These are phyloP conservation scores for Mycena indigotica DNA, from an alignment of 768 basidiomycete species.

Conservation along the genomic window DNA sequence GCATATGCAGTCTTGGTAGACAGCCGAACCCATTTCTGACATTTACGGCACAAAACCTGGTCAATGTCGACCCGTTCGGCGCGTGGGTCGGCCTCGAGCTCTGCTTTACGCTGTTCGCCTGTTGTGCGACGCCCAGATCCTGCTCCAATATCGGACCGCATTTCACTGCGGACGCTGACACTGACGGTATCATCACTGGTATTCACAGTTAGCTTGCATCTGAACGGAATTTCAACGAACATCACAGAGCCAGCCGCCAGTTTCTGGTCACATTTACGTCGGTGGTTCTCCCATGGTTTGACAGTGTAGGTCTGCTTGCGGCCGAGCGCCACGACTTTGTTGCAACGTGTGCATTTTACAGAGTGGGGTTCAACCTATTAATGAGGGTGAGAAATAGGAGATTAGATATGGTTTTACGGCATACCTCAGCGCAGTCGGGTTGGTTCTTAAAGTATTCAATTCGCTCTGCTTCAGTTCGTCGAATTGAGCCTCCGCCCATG, in stretches of 20 bases:
- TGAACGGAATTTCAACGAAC: slow-evolving; percentile 15
- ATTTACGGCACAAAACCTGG: slow-evolving; percentile 59
- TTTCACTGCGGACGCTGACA: slow-evolving; percentile 15
- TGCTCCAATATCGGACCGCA: slow-evolving; percentile 10
- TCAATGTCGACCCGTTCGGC: slow-evolving; percentile 52
- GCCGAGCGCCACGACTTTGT: slow-evolving; percentile 58
- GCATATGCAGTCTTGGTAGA: slow-evolving; percentile 44
- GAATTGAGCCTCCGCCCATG: slow-evolving; percentile 43
- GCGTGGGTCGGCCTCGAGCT: slow-evolving; percentile 56
- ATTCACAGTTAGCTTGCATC: neutral
- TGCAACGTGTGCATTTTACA: slow-evolving; percentile 61
- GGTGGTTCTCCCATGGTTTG: slow-evolving; percentile 63
- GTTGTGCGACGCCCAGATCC: slow-evolving; percentile 26
- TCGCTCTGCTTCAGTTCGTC: slow-evolving; percentile 64
- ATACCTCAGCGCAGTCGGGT: slow-evolving; percentile 48
- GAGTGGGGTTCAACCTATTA: slow-evolving; percentile 51
- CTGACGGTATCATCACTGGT: slow-evolving; percentile 12
- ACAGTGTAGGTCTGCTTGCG: slow-evolving; percentile 58
- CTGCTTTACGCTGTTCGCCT: slow-evolving; percentile 50
- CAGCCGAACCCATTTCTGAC: slow-evolving; percentile 65
- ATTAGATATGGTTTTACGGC: neutral
- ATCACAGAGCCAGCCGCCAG: slow-evolving; percentile 31
- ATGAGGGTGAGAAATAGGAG: too few relatives aligned
- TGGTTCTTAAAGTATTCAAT: slow-evolving; percentile 66
- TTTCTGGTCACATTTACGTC: slow-evolving; percentile 53